phyloP scores from a whole-genome alignment of 1,139 yeast genomes.

The Meyerozyma sp. region DNA sequence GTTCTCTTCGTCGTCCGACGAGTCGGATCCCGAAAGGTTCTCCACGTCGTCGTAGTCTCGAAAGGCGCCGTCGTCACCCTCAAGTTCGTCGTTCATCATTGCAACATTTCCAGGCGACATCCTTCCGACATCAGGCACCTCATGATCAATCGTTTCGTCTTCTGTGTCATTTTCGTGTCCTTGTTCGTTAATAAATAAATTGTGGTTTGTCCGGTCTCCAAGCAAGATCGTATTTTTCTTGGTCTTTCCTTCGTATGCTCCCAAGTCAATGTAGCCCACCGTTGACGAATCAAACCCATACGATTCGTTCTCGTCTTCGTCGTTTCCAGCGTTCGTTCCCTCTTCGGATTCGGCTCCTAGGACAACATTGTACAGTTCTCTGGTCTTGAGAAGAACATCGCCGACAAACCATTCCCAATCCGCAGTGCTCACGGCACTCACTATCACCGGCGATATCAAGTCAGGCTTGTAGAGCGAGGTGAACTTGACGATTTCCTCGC shows the following conservation, averaged over 20 bases:
- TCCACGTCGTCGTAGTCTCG: slow-evolving; percentile 27
- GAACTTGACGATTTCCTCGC: slow-evolving; percentile 47
- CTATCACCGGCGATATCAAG: slow-evolving; percentile 39
- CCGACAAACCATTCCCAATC: slow-evolving; percentile 45
- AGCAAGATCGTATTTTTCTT: slow-evolving; percentile 22
- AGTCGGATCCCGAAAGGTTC: slow-evolving; percentile 34
- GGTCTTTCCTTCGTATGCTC: slow-evolving; percentile 13
- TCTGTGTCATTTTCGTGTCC: slow-evolving; percentile 34
- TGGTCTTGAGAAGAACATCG: slow-evolving; percentile 36
- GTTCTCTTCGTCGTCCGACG: slow-evolving; percentile 19
- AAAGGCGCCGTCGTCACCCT: slow-evolving; percentile 13
- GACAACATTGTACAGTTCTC: slow-evolving; percentile 44
- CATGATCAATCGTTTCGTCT: slow-evolving; percentile 6
- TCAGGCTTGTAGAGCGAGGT: slow-evolving; percentile 46
- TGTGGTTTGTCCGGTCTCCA: slow-evolving; percentile 34
- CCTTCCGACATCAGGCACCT: slow-evolving; percentile 4
- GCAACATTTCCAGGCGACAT: slow-evolving; percentile 3
- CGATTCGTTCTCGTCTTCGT: slow-evolving; percentile 21
- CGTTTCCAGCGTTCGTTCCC: slow-evolving; percentile 33
- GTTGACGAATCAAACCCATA: slow-evolving; percentile 22
- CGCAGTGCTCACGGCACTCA: slow-evolving; percentile 29
- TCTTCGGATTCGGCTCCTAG: slow-evolving; percentile 33
- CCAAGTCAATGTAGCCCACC: slow-evolving; percentile 50
- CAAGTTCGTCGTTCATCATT: slow-evolving; percentile 9
- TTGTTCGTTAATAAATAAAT: slow-evolving; percentile 29